Percentiles rank a stretch among this genome's conserved stretches.
These are phyloP conservation scores for Bauhinia variegata DNA, from an alignment of 306 rosid genomes.

Conservation along the genomic window DNA sequence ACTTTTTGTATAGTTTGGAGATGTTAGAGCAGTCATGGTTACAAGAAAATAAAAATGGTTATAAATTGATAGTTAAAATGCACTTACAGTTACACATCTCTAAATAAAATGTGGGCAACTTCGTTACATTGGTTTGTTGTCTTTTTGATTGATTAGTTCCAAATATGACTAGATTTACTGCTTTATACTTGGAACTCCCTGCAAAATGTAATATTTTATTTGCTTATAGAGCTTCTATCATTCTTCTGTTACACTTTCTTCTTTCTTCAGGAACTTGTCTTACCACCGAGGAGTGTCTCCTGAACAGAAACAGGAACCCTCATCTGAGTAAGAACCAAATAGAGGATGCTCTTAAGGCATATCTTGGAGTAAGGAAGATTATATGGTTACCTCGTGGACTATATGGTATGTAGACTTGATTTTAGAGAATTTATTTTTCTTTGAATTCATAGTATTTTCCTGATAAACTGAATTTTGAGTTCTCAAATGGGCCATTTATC, in stretches of 20 bases:
- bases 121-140: slow-evolving; percentile 6
- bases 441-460: slow-evolving; percentile 23
- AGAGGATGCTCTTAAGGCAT: slow-evolving; percentile 76
- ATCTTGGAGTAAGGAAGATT: slow-evolving; percentile 79
- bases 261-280: slow-evolving; percentile 81
- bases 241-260: slow-evolving; percentile 27
- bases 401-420: slow-evolving; percentile 59
- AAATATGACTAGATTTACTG: neutral
- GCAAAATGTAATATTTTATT: slow-evolving; percentile 5
- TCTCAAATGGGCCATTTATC: slow-evolving; percentile 21
- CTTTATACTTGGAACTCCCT: slow-evolving; percentile 10
- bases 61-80: too few relatives aligned
- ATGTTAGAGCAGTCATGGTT: slow-evolving; percentile 9
- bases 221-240: slow-evolving; percentile 7
- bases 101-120: neutral
- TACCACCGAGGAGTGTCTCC: slow-evolving; percentile 94
- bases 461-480: slow-evolving; percentile 12
- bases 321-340: slow-evolving; percentile 70
- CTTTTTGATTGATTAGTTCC: slow-evolving; percentile 13
- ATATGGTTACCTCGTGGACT: slow-evolving; percentile 95
- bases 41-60: slow-evolving; percentile 6
- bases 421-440: slow-evolving; percentile 9
- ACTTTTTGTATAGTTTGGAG: neutral
- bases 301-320: too few relatives aligned
- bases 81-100: slow-evolving; percentile 12